Base-by-base conservation (phyloP, 1,284 basidiomycete genomes). In the Naganishia cerealis region DNA sequence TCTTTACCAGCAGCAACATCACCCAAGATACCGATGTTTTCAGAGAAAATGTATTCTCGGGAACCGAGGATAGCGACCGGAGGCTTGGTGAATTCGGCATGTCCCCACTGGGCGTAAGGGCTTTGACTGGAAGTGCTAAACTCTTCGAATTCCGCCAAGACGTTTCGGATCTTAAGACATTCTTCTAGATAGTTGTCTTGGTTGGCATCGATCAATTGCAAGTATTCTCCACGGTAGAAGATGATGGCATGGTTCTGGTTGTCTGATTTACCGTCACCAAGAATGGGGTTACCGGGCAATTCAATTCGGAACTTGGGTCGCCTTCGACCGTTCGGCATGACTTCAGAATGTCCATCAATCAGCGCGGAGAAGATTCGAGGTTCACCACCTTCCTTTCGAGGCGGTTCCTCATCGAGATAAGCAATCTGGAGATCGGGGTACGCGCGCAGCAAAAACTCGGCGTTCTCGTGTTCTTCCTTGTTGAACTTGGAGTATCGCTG, bases 161-260 rank as follows among this genome's bases (percentile, higher is more conserved):
- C 85, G 78, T 97, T 98, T 66, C 95, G 89, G 78, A 99, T 97
- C 86, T 99, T 99, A 77, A 99, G 86, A 83, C 95, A 99, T 80
- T 99, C 95, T 81, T 99, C 95, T 73, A 99, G 88, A 77, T 99
- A 99, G 83, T 99, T 97, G 84, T 99, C 95, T 84, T 99, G 95
- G 82, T 99, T 99, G 76, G 95, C 96, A 76, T 99, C 96, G 79
- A 99, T 97, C 72, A 98, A 90, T 83, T 99, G 95, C 13, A 99
- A 84, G 82, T 97, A 99, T 82, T 99, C 96, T 73, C 95, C 95
- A 72, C 95, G 92, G 83, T 99, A 95, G 85, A 98, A 99, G 81
- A 99, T 89, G 80, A 99, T 95, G 52, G 95, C 94, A 76, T 99
- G 95, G 81, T 99, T 99, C 86, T 99, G 96, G 82, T 99, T 99